A percentile compares a stretch with the other conserved stretches of the same genome.
These are phyloP conservation scores for Zea luxurians DNA, from an alignment of 176 grass and related monocot genomes.

Conservation along the genomic window DNA sequence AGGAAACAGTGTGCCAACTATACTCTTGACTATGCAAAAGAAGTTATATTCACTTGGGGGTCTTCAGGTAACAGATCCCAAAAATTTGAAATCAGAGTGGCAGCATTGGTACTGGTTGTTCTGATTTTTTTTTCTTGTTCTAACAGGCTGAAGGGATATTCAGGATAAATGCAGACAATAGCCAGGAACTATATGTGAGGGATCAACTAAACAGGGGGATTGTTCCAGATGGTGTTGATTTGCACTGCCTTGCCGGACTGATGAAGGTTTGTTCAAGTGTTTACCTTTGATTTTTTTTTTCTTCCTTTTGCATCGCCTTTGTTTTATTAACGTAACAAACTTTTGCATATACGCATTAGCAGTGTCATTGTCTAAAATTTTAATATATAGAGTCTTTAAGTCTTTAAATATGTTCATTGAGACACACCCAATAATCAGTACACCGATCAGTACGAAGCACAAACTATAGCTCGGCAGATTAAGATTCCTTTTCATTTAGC, in stretches of 20 bases:
- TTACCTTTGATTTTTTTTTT: background rate
- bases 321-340: constrained; percentile 1
- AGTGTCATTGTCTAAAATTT: background rate
- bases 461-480: background rate
- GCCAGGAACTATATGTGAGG: constrained; percentile 76
- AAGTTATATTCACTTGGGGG: constrained; percentile 77
- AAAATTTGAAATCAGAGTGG: background rate
- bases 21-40: constrained; percentile 83
- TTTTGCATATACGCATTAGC: background rate
- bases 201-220: constrained; percentile 79
- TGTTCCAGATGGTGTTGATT: constrained; percentile 79
- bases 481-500: background rate
- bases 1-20: constrained; percentile 92
- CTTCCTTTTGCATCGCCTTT: background rate
- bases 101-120: background rate
- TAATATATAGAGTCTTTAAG: background rate
- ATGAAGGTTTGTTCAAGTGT: constrained; percentile 64
- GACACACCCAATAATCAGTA: background rate
- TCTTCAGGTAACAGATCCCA: constrained; percentile 62
- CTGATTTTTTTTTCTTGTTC: constrained; percentile 33
- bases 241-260: constrained; percentile 80
- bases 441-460: background rate
- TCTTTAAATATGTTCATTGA: constrained; percentile 21
- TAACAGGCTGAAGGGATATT: constrained; percentile 92
- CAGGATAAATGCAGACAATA: constrained; percentile 95